These are phyloP conservation scores for Jaapia argillacea DNA, from an alignment of 768 basidiomycete species.

Conservation along the genomic window DNA sequence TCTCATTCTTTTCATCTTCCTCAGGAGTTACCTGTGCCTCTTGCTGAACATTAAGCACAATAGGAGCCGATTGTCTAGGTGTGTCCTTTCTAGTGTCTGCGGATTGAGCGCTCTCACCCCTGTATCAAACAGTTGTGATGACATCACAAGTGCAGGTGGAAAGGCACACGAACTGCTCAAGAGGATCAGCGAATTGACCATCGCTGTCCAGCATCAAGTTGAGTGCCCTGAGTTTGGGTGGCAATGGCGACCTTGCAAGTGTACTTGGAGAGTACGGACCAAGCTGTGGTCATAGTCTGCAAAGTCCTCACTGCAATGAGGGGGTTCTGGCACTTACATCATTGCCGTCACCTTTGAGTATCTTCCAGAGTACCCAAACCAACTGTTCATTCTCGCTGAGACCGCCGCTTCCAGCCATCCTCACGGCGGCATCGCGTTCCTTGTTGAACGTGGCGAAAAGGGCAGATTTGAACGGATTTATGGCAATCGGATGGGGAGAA, in stretches of 20 bases:
- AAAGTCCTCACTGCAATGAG: background rate
- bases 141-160: background rate
- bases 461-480: slow-evolving; percentile 77
- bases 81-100: too few species aligned
- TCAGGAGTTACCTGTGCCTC: slow-evolving; percentile 28
- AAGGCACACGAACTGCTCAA: slow-evolving; percentile 11
- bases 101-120: too few species aligned
- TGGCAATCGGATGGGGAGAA: slow-evolving; percentile 66
- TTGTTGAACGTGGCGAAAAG: slow-evolving; percentile 55
- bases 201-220: slow-evolving; percentile 64
- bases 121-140: too few species aligned
- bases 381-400: slow-evolving; percentile 62
- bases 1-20: slow-evolving; percentile 47
- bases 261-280: slow-evolving; percentile 73
- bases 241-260: slow-evolving; percentile 64
- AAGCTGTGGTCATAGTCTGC: slow-evolving; percentile 37
- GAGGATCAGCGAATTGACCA: slow-evolving; percentile 7
- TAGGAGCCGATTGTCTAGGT: background rate
- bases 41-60: background rate
- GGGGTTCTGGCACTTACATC: slow-evolving; percentile 40
- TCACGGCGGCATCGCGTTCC: slow-evolving; percentile 55
- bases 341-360: slow-evolving; percentile 71
- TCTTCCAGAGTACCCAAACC: slow-evolving; percentile 84
- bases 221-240: slow-evolving; percentile 63
- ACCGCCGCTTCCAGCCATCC: slow-evolving; percentile 34